phyloP scores from a whole-genome alignment of 2,329 filamentous ascomycete genomes.

The Phialophora chinensis region DNA sequence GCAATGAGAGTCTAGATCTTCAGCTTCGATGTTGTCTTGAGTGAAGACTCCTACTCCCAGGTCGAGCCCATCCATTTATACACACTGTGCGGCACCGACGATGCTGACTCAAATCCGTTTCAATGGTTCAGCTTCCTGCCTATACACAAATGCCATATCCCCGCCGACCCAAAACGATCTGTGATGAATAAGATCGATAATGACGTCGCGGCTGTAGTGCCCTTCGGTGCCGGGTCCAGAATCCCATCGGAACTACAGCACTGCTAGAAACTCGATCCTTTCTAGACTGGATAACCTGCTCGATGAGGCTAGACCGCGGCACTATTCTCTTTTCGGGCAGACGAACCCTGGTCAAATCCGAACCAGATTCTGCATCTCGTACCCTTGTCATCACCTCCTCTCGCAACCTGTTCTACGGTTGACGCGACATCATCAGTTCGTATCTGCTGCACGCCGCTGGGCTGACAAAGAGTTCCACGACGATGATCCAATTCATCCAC shows the following conservation, averaged over 20 bases:
- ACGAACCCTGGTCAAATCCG: conserved; percentile 12
- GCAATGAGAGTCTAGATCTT: not conserved
- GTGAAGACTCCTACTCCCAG: not conserved
- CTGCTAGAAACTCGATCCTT: not conserved
- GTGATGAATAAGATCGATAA: conserved; percentile 1
- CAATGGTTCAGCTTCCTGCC: not conserved
- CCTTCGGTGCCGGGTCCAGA: not conserved
- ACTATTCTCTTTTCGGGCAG: conserved; percentile 7
- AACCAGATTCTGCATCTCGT: conserved; percentile 5
- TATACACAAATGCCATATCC: not conserved
- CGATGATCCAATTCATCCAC: conserved; percentile 26
- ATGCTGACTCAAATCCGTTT: not conserved
- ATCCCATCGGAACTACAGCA: not conserved
- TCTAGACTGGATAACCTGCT: not conserved
- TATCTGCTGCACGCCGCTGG: not conserved
- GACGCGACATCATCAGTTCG: not conserved
- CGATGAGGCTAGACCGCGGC: not conserved
- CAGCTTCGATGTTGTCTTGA: not conserved
- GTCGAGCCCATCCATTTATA: not conserved
- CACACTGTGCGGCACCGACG: not conserved
- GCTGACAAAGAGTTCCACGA: conserved; percentile 1
- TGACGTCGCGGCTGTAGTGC: not conserved
- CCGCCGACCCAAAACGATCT: not conserved
- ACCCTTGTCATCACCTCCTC: conserved; percentile 12
- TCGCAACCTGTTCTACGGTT: not conserved